Base-by-base conservation (phyloP, 2,329 filamentous ascomycete genomes). In the Botrytis pseudocinerea region DNA sequence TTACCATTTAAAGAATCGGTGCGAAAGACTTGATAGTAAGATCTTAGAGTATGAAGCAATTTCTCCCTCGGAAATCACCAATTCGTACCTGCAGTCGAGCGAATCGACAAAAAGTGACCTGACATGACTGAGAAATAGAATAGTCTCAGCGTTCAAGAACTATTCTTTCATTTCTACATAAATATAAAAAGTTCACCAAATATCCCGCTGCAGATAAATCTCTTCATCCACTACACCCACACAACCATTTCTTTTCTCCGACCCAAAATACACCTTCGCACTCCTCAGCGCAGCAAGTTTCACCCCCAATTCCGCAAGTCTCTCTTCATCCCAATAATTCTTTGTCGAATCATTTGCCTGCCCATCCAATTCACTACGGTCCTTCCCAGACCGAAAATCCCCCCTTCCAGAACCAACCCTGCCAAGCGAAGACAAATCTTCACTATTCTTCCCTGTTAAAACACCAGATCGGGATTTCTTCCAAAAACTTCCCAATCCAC, bases 1-100 rank as follows among this genome's bases (percentile, higher is more conserved):
- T n/a, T 51, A 5, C 25, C 4, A 16, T 51, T 5, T 0, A 7
- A 51, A n/a, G 1, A 4, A 12, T 4, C 4, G 4, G 5, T n/a
- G 6, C 10, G 4, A 51, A 6, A n/a, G 14, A 51, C 14, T n/a
- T 0, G 6, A 51, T 14, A 4, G 10, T 51, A n/a, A 4, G 10
- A 14, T n/a, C 7, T 14, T n/a, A 5, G 25, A n/a, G n/a, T 16
- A 7, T 5, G 48, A n/a, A 51, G 25, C 25, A 51, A n/a, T 51
- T n/a, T 0, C 25, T 28, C 12, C 51, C 51, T 12, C 51, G 25
- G 25, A 6, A 51, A n/a, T n/a, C 48, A 51, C 12, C 5, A 51
- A 51, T 51, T 16, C 25, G 0, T 51, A n/a, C 25, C 4, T 12
- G 12, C 25, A 51, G 48, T n/a, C 48, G 14, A n/a, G 12, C 48